Conservation (phyloP, 2,329 filamentous ascomycete species). For the Colletotrichum australisinense region DNA sequence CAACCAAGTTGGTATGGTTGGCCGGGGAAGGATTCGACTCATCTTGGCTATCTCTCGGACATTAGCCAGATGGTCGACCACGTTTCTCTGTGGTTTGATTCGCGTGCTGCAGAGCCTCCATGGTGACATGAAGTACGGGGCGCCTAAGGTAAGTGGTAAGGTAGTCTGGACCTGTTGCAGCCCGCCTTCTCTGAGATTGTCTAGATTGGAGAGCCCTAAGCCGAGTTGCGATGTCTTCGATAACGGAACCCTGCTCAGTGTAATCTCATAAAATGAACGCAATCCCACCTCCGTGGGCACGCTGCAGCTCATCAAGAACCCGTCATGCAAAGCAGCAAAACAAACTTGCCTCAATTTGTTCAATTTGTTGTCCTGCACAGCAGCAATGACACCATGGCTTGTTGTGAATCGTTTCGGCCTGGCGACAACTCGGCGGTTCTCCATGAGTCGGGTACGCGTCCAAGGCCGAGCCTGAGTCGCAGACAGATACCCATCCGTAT, state of each 20-base stretch:
- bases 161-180: background rate
- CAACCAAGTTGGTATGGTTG: background rate
- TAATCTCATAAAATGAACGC: slow-evolving; percentile 30
- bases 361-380: background rate
- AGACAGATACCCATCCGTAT: background rate
- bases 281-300: slow-evolving; percentile 26
- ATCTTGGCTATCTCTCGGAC: background rate
- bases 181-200: background rate
- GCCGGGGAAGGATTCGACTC: background rate
- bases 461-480: background rate
- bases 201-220: background rate
- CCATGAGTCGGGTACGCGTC: slow-evolving; percentile 5
- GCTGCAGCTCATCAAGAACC: slow-evolving; percentile 17
- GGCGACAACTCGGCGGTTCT: background rate
- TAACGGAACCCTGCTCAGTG: slow-evolving; percentile 23
- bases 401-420: slow-evolving; percentile 4
- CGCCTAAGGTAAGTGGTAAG: background rate
- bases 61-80: background rate
- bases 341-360: background rate
- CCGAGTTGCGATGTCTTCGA: slow-evolving; percentile 8
- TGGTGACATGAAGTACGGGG: background rate
- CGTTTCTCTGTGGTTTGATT: background rate
- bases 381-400: background rate
- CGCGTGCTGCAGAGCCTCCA: background rate
- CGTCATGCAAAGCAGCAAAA: slow-evolving; percentile 4